phyloP scores from a whole-genome alignment of 805 yeast genomes.

The Scheffersomyces coipomensis region DNA sequence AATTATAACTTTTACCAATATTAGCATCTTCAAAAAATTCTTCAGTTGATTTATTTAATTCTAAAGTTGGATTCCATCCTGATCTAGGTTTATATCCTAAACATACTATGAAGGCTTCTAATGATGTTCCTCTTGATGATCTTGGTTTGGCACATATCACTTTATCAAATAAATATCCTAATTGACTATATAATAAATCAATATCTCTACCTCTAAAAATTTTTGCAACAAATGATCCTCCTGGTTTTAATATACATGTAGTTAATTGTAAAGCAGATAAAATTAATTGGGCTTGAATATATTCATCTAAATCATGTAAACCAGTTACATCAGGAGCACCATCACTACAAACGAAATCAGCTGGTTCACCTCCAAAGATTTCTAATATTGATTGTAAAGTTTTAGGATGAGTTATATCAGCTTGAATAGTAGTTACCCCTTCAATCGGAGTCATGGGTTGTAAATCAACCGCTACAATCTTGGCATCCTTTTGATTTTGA shows the following conservation, averaged over 20 bases:
- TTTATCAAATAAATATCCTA: conserved; percentile 78
- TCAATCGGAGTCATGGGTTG: conserved; percentile 98
- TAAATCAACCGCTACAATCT: conserved; percentile 90
- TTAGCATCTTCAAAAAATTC: conserved; percentile 71
- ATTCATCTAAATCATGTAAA: conserved; percentile 92
- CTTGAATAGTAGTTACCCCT: conserved; percentile 87
- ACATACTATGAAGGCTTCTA: conserved; percentile 94
- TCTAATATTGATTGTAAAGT: conserved; percentile 75
- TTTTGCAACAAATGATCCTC: conserved; percentile 94
- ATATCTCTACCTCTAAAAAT: conserved; percentile 96
- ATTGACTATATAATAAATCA: conserved; percentile 88
- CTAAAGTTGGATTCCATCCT: conserved; percentile 76
- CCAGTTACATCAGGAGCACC: conserved; percentile 99
- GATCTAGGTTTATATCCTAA: conserved; percentile 79
- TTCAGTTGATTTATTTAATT: conserved; percentile 63
- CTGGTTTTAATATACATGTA: conserved; percentile 81
- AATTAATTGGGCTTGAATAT: conserved; percentile 92
- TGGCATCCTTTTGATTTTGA: conserved; percentile 45
- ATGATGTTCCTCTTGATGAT: conserved; percentile 89
- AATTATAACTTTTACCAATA: conserved; percentile 53
- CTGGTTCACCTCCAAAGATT: conserved; percentile 86
- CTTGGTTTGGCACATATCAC: conserved; percentile 97
- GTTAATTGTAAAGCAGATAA: conserved; percentile 90
- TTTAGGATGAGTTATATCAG: conserved; percentile 95
- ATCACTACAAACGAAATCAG: conserved; percentile 94